Base-by-base conservation (phyloP, 768 basidiomycete genomes). In the Leucocoprinus leucothites region DNA sequence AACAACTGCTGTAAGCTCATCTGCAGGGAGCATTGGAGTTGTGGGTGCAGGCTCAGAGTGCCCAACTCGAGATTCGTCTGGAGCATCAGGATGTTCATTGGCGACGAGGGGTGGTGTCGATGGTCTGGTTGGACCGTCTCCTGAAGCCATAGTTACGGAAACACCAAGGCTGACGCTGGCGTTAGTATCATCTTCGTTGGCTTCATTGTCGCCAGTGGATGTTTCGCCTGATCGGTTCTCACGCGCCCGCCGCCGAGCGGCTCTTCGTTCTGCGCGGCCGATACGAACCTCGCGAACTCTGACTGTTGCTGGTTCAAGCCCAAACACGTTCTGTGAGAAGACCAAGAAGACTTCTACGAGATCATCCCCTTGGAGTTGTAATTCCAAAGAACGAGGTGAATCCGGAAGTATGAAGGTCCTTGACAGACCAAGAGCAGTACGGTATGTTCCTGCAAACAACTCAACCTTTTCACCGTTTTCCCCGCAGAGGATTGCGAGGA, bases 391-490 rank as follows among this genome's bases (percentile, higher is more conserved):
- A 24, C 89, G 81, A 2, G 93, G 93, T 11, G 92, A 93, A 64
- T 95, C 93, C 0, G 93, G 93, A 35, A 95, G 74, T 59, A 95
- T 94, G 67, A 95, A 95, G 1, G 93, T 95, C 42, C 93, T 82
- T n/a, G 92, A 94, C 31, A 95, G 78, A 0, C 89, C 89, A 13
- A 95, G 81, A 4, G 93, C 91, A n/a, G 90, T 91, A 51, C 88
- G 79, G 61, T 91, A 90, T 9, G 93, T 93, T 24, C 94, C 93
- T 38, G 94, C 93, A 68, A 95, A 96, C 9, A 96, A 74, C 64
- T 96, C 93, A 45, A 96, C 92, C 64, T 94, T 92, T 73, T 95
- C 93, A 14, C 91, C 94, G 60, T 84, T 88, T 31, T 95, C 94
- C 18, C 93, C 93, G 60, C 94, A 95, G 0, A 96, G 80, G 63